Conservation (phyloP, 805 yeast species). For the Zygotorulaspora danielsina region DNA sequence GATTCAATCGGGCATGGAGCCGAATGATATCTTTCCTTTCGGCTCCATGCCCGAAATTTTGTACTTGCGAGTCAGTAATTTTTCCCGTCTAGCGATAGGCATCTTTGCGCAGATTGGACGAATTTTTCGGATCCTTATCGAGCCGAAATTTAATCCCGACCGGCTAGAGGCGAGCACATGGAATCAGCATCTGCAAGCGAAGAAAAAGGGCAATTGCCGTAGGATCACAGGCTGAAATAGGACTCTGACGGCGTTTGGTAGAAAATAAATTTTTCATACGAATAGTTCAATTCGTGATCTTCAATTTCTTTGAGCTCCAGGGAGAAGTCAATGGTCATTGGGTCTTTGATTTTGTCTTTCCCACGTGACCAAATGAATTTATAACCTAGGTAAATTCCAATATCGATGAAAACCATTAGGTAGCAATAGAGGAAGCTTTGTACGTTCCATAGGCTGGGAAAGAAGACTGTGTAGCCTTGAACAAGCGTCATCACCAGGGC, state of each 20-base stretch:
- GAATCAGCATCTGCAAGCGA: too few relatives aligned
- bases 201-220: too few relatives aligned
- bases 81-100: neutral
- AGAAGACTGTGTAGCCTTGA: constrained; percentile 67
- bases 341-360: constrained; percentile 43
- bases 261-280: constrained; percentile 22
- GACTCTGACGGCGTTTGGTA: too few relatives aligned
- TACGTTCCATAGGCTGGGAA: constrained; percentile 60
- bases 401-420: constrained; percentile 60
- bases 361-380: constrained; percentile 42
- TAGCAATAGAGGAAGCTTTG: constrained; percentile 64
- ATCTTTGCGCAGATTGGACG: neutral
- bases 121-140: neutral
- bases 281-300: constrained; percentile 44
- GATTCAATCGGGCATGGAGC: too few relatives aligned
- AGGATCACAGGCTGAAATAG: too few relatives aligned
- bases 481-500: constrained; percentile 51
- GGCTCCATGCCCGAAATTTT: too few relatives aligned
- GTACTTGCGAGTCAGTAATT: too few relatives aligned
- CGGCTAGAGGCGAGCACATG: too few relatives aligned
- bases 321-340: constrained; percentile 49
- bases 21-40: too few relatives aligned
- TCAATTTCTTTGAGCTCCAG: constrained; percentile 56
- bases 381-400: constrained; percentile 48
- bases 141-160: too few relatives aligned